These are phyloP conservation scores for Kokia cookei DNA, from an alignment of 441 rosid species.

Conservation along the genomic window DNA sequence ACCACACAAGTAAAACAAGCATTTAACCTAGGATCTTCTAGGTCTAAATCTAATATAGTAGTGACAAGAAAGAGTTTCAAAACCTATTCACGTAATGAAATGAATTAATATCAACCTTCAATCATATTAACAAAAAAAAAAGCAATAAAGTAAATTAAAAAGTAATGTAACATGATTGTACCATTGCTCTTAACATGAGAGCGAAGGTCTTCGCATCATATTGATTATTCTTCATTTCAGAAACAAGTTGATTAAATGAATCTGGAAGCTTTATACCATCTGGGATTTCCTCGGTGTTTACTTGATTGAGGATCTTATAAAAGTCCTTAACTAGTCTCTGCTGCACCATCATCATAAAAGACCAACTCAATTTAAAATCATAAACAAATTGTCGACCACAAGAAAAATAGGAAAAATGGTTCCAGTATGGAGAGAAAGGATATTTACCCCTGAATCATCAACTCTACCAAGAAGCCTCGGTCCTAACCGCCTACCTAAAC, in stretches of 20 bases:
- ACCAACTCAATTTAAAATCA: conserved; percentile 19
- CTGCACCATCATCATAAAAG: conserved; percentile 23
- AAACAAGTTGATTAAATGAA: conserved; percentile 79
- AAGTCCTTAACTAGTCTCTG: conserved; percentile 90
- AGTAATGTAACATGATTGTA: conserved; percentile 21
- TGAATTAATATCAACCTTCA: not conserved
- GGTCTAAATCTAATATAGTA: not conserved
- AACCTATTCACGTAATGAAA: not conserved
- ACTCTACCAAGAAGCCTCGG: conserved; percentile 86
- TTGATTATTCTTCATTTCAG: conserved; percentile 72
- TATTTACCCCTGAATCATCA: conserved; percentile 92
- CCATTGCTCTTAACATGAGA: conserved; percentile 85
- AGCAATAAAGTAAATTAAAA: not conserved
- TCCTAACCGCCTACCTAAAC: conserved; percentile 97
- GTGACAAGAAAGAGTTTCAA: not conserved
- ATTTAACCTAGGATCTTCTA: not conserved
- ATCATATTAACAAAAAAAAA: not conserved
- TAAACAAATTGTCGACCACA: conserved; percentile 3
- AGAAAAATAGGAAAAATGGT: not conserved
- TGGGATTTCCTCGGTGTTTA: conserved; percentile 72
- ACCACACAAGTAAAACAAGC: not conserved
- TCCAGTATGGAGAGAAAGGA: conserved; percentile 4
- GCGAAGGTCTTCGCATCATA: conserved; percentile 89
- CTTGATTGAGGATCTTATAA: conserved; percentile 77
- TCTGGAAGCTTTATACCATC: conserved; percentile 78